These are phyloP conservation scores for Epichloe aotearoae DNA, from an alignment of 2,329 filamentous ascomycete species.

Conservation along the genomic window DNA sequence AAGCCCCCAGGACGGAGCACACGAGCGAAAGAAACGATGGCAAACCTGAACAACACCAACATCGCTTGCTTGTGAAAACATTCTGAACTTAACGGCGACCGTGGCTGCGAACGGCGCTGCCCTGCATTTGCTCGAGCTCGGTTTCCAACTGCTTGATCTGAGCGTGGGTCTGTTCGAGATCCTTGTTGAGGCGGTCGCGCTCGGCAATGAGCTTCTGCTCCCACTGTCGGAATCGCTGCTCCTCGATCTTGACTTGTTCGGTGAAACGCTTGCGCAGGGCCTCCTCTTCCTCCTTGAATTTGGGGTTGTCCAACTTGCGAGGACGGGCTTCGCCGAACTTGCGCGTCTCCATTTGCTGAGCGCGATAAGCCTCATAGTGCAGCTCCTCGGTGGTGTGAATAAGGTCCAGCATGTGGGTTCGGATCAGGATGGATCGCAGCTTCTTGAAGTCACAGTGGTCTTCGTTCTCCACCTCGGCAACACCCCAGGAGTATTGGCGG, in stretches of 20 bases:
- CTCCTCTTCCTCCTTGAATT: slow-evolving; percentile 99
- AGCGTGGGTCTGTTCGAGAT: slow-evolving; percentile 94
- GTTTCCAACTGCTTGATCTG: slow-evolving; percentile 83
- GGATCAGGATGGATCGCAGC: slow-evolving; percentile 94
- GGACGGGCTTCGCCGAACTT: slow-evolving; percentile 98
- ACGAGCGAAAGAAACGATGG: slow-evolving; percentile 15
- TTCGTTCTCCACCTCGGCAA: slow-evolving; percentile 98
- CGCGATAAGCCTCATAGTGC: slow-evolving; percentile 98
- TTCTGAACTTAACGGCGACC: slow-evolving; percentile 62
- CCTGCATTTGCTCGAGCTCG: slow-evolving; percentile 90
- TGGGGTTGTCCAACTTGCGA: slow-evolving; percentile 97
- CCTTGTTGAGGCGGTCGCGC: slow-evolving; percentile 98
- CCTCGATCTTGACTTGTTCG: slow-evolving; percentile 99
- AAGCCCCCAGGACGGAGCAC: slow-evolving; percentile 18
- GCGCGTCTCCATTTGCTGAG: slow-evolving; percentile 98
- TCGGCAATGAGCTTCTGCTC: slow-evolving; percentile 99
- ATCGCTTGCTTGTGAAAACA: slow-evolving; percentile 10
- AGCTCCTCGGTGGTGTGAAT: slow-evolving; percentile 99
- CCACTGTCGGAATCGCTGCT: slow-evolving; percentile 98
- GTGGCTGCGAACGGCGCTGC: slow-evolving; percentile 77
- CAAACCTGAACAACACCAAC: slow-evolving; percentile 16
- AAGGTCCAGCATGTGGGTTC: slow-evolving; percentile 98
- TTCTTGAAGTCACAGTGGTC: slow-evolving; percentile 99
- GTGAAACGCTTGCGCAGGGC: slow-evolving; percentile 97
- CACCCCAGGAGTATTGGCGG: slow-evolving; percentile 97